phyloP scores from a whole-genome alignment of 2,329 filamentous ascomycete genomes.

The Penicillium sumatraense region DNA sequence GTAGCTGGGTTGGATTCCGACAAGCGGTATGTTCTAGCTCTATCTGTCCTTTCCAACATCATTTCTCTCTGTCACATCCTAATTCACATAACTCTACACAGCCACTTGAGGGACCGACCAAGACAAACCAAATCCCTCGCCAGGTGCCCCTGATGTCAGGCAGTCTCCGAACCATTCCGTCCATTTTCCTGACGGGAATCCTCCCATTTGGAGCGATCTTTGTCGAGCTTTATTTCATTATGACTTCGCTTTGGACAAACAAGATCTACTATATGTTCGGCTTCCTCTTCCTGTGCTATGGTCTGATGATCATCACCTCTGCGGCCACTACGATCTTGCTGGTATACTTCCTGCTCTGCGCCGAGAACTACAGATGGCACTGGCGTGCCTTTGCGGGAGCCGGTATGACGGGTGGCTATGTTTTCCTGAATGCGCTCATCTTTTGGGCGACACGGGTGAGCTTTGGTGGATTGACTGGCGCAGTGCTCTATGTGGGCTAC shows the following conservation, averaged over 20 bases:
- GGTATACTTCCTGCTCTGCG: slow-evolving; percentile 94
- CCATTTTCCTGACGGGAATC: slow-evolving; percentile 88
- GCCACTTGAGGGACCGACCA: slow-evolving; percentile 77
- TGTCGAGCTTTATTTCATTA: slow-evolving; percentile 98
- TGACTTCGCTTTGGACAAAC: slow-evolving; percentile 98
- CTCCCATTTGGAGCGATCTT: slow-evolving; percentile 96
- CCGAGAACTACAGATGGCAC: slow-evolving; percentile 98
- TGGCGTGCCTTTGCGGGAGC: slow-evolving; percentile 94
- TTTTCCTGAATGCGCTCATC: slow-evolving; percentile 87
- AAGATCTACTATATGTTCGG: slow-evolving; percentile 99
- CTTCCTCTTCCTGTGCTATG: slow-evolving; percentile 97
- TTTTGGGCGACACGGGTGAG: slow-evolving; percentile 90
- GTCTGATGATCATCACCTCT: slow-evolving; percentile 93
- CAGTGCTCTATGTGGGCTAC: slow-evolving; percentile 92
- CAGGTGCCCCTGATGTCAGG: slow-evolving; percentile 86
- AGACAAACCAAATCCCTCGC: slow-evolving; percentile 96
- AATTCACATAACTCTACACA: slow-evolving; percentile 30
- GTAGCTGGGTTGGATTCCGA: slow-evolving; percentile 93
- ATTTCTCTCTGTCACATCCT: slow-evolving; percentile 9
- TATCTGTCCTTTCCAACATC: background rate
- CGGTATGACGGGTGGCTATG: slow-evolving; percentile 87
- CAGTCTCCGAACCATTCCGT: slow-evolving; percentile 85
- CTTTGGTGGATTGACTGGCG: slow-evolving; percentile 81
- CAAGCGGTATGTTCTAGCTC: slow-evolving; percentile 51
- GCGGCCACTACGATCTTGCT: slow-evolving; percentile 90